Evolutionary conservation across 129 eudicot species (phyloP), one percentile per base, ranked within the genome.

Genomic region (Centaurea solstitialis): DNA sequence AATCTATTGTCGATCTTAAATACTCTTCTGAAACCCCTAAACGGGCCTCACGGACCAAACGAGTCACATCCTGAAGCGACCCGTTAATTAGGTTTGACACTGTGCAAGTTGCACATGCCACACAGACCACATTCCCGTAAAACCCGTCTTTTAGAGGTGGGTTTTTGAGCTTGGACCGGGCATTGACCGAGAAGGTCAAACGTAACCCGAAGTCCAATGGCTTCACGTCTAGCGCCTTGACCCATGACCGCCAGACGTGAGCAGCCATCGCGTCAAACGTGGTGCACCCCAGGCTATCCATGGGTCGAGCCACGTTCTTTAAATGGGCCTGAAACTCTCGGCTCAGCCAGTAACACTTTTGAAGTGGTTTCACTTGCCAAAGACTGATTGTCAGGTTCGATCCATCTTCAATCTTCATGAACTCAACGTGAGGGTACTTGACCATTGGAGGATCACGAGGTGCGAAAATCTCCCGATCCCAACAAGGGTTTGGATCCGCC

Each of bases 181-280:
- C 87, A 9, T 95, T 93, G 62, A 91, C 99, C 0, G 99, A 85
- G 61, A 95, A 95, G 0, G 98, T 92, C 6, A 91, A 88, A 26
- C 99, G 89, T 9, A 95, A 86, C 80, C 80, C 90, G 12, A 71
- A 92, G 82, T 92, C 97, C 0, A 74, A 71, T 50, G 99, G 99
- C 59, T 85, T 89, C 15, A 94, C 93, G 41, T 92, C 81, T 3
- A 92, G 88, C 6, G 97, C 94, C 71, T 88, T 86, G 6, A 92
- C 97, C 97, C 94, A 95, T 7, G 97, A 95, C 74, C 91, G 85
- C 97, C 97, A 95, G 13, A 95, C 90, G 21, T 95, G 99, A 20
- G 98, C 94, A 0, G 99, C 94, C 87, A 92, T 89, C 3, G 94
- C 91, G 59, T 90, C 99, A 45, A 94, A 94, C 7, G 93, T 86